Base-by-base conservation (phyloP, 106 monocot genomes). In the Dioscorea zingiberensis region DNA sequence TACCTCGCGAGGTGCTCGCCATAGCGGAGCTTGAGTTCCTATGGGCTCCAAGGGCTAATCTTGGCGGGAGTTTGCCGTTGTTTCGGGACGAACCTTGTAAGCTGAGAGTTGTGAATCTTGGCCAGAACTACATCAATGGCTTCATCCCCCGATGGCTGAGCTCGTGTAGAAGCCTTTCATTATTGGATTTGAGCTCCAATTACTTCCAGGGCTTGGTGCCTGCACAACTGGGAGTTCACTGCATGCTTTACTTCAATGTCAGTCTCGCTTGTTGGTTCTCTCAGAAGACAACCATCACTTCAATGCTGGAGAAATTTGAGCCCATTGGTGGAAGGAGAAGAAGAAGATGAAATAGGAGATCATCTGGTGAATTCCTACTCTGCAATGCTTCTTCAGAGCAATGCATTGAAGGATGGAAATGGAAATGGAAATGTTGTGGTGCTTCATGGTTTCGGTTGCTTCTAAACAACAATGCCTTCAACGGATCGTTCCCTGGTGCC, bases 141-240 rank as follows among this genome's bases (percentile, higher is more conserved):
- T 19, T 24, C 25, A 32, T 88, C 1, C 87, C 87, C 2, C 65
- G 54, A 13, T 74, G 73, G 77, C 66, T 88, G 23, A 63, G 46
- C 23, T 49, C 8, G 25, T 88, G 87, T 14, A 27, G 29, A n/a
- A 72, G 71, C 26, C 78, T 88, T 7, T 22, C 73, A 0, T 76
- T 78, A 46, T 73, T 88, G 59, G 84, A 88, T 68, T 49, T 88
- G 73, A 88, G 88, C 26, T 84, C 77, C 3, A 88, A 88, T 48
- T 44, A 64, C 27, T 65, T 88, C 25, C 47, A 62, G 28, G 84
- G 88, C 21, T 27, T 27, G 11, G 22, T 84, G 45, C 87, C 87
- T 45, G 21, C 26, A 24, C 51, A 44, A 12, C 21, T 81, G 44
- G 22, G 54, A 27, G 48, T 73, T 64, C 65, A 32, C 3, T 84